A percentile compares a stretch with the other conserved stretches of the same genome.
Evolutionary conservation across 2,329 filamentous ascomycete species (phyloP).

Genomic region (Ophiosphaerella korrae): DNA sequence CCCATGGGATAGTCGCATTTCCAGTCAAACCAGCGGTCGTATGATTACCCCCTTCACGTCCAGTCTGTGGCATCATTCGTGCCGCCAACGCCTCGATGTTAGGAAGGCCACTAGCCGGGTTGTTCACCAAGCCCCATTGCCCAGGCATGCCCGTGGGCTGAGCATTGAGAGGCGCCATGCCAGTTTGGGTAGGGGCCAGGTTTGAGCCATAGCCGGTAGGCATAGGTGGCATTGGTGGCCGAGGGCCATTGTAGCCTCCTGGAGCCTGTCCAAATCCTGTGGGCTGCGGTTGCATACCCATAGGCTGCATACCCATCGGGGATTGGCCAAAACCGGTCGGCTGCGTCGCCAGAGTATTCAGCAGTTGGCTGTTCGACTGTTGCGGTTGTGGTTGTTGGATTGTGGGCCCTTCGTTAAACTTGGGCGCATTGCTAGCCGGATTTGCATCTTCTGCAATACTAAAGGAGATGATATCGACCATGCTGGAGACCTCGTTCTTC

Average conservation of each 20-base stretch:
- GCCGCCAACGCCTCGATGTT: constrained; percentile 92
- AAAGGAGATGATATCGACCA: constrained; percentile 99
- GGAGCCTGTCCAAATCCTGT: constrained; percentile 69
- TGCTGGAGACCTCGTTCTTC: constrained; percentile 96
- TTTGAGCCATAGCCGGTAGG: constrained; percentile 59
- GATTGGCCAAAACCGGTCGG: constrained; percentile 64
- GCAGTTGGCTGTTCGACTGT: constrained; percentile 68
- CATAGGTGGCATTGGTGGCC: constrained; percentile 81
- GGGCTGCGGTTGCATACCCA: constrained; percentile 51
- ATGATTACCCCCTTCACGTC: constrained; percentile 78
- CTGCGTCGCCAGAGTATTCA: constrained; percentile 62
- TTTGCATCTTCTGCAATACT: constrained; percentile 77
- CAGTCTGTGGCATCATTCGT: constrained; percentile 96
- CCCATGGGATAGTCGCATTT: constrained; percentile 96
- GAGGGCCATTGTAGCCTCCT: constrained; percentile 78
- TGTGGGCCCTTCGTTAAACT: constrained; percentile 65
- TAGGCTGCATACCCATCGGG: constrained; percentile 65
- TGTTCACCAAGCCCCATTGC: constrained; percentile 98
- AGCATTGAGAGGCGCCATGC: constrained; percentile 73
- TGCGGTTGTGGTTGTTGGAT: constrained; percentile 64
- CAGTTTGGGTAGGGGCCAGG: constrained; percentile 66
- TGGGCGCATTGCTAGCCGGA: constrained; percentile 69
- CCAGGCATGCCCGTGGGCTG: constrained; percentile 92
- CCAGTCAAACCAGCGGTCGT: constrained; percentile 87
- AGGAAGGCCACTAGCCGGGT: constrained; percentile 83